These are phyloP conservation scores for Cutaneotrichosporon cyanovorans DNA, from an alignment of 1,284 basidiomycete genomes.

Conservation along the genomic window DNA sequence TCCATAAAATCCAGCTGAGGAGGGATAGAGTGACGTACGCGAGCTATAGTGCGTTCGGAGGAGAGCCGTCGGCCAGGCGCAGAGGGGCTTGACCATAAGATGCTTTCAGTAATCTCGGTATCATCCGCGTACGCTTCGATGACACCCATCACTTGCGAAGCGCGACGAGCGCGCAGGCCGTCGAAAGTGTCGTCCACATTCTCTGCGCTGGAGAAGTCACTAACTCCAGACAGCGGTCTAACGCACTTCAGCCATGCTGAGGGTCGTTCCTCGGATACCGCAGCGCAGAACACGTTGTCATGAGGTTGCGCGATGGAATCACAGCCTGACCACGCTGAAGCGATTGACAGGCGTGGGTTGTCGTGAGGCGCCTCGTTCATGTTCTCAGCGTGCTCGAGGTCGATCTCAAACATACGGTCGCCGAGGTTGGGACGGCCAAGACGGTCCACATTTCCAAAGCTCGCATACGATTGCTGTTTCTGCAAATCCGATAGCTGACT, in stretches of 20 bases:
- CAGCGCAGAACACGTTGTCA: constrained; percentile 58
- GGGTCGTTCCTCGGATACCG: too few species aligned
- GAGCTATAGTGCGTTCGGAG: background rate
- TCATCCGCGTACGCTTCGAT: background rate
- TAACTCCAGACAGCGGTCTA: too few species aligned
- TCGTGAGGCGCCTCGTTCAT: background rate
- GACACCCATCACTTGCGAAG: background rate
- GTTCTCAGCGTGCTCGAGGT: constrained; percentile 41
- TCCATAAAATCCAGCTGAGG: constrained; percentile 13
- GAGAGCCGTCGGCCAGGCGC: too few species aligned
- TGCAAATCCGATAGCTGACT: too few species aligned
- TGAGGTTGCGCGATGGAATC: constrained; percentile 6
- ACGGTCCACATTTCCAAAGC: constrained; percentile 39
- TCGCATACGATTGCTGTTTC: too few species aligned
- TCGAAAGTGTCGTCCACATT: constrained; percentile 28
- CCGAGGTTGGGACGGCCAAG: constrained; percentile 67
- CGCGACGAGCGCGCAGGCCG: constrained; percentile 11
- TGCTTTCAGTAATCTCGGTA: background rate
- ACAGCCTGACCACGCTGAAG: constrained; percentile 10
- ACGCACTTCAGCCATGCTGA: too few species aligned
- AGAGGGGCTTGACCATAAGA: too few species aligned
- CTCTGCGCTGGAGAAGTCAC: background rate
- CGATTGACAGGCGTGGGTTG: constrained; percentile 5
- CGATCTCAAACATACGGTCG: constrained; percentile 76
- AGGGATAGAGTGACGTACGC: background rate